These are phyloP conservation scores for Xylaria intraflava DNA, from an alignment of 495 filamentous ascomycete species.

Conservation along the genomic window DNA sequence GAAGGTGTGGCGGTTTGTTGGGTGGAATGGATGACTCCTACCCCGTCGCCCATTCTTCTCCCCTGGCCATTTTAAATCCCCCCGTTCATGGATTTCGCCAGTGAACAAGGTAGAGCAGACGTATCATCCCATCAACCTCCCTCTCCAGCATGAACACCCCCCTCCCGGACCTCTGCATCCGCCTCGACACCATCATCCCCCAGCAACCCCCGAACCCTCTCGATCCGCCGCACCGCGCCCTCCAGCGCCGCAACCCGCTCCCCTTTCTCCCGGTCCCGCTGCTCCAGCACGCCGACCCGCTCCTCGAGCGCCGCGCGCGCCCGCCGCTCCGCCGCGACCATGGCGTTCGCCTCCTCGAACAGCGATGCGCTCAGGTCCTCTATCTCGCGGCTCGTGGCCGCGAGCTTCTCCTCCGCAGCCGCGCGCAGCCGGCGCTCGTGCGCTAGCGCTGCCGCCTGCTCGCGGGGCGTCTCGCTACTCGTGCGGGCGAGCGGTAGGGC, in stretches of 20 bases:
- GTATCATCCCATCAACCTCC: too few species aligned
- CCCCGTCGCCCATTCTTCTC: too few species aligned
- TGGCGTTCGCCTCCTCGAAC: slow-evolving; percentile 93
- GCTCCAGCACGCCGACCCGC: slow-evolving; percentile 60
- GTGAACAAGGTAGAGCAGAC: too few species aligned
- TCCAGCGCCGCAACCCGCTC: slow-evolving; percentile 67
- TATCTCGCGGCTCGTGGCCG: slow-evolving; percentile 67
- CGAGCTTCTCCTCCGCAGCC: slow-evolving; percentile 67
- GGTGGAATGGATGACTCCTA: too few species aligned
- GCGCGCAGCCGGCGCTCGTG: slow-evolving; percentile 65
- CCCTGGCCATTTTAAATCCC: too few species aligned
- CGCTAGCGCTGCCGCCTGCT: slow-evolving; percentile 62
- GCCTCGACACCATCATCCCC: slow-evolving; percentile 12
- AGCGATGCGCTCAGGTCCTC: slow-evolving; percentile 82
- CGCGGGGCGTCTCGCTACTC: slow-evolving; percentile 24
- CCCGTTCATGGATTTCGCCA: too few species aligned
- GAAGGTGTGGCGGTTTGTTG: too few species aligned
- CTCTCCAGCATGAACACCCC: not conserved
- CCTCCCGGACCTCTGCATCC: not conserved
- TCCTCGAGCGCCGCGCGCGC: slow-evolving; percentile 75
- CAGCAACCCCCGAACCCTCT: slow-evolving; percentile 60
- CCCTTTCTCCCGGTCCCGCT: slow-evolving; percentile 63
- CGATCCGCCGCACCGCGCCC: slow-evolving; percentile 71
- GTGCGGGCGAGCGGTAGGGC: slow-evolving; percentile 16
- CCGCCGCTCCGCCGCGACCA: slow-evolving; percentile 86